Evolutionary conservation across 225 moss, liverwort and hornwort species (phyloP).

Genomic region (Climacium dendroides): DNA sequence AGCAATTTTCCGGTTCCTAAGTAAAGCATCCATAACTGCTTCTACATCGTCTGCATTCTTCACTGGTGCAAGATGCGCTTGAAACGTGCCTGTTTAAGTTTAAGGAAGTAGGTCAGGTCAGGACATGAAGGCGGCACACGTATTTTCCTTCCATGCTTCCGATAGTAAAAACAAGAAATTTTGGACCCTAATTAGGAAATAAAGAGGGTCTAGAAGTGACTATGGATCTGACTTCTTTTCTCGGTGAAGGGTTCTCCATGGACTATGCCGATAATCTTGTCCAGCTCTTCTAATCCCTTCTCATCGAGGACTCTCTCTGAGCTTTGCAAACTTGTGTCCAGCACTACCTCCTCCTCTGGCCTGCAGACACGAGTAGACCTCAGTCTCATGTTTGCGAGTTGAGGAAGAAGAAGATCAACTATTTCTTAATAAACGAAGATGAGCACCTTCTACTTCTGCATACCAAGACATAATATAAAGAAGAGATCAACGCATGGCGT

Average conservation of each 20-base stretch:
- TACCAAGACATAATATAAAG: neutral
- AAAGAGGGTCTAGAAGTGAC: neutral
- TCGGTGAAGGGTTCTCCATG: conserved; percentile 51
- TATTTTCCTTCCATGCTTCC: neutral
- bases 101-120: neutral
- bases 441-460: neutral
- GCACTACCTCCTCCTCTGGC: conserved; percentile 1
- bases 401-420: neutral
- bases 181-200: neutral
- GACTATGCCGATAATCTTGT: conserved; percentile 33
- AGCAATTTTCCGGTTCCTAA: conserved; percentile 69
- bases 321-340: conserved; percentile 3
- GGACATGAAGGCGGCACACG: neutral
- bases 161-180: neutral
- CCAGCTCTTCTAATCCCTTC: conserved; percentile 36
- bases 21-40: conserved; percentile 60
- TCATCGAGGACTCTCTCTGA: conserved; percentile 21
- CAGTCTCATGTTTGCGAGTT: neutral
- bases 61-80: conserved; percentile 67
- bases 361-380: neutral
- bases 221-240: conserved; percentile 27
- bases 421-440: neutral
- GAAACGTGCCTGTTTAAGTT: conserved; percentile 33
- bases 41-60: conserved; percentile 49
- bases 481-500: neutral